These are phyloP conservation scores for Scheffersomyces stipitis DNA, from an alignment of 805 yeast genomes.

Conservation along the genomic window DNA sequence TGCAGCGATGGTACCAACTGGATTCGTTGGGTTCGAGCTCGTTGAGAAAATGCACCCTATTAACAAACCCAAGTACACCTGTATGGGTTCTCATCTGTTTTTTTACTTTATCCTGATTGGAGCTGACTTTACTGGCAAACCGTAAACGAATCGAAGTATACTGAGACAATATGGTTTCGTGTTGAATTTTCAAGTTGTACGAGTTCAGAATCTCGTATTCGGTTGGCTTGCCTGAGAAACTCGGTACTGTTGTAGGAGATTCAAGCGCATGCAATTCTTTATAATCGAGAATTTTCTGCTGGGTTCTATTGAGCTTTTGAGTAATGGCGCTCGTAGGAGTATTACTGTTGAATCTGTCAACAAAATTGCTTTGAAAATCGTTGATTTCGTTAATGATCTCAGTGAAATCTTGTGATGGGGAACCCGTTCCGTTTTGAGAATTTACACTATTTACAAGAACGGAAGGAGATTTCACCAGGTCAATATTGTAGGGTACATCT, in stretches of 20 bases:
- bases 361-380: constrained; percentile 31
- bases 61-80: constrained; percentile 30
- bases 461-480: background rate
- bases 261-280: constrained; percentile 22
- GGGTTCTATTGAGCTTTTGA: constrained; percentile 28
- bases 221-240: background rate
- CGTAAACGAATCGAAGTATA: constrained; percentile 38
- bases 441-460: background rate
- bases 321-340: constrained; percentile 1
- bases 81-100: constrained; percentile 13
- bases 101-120: constrained; percentile 1
- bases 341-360: constrained; percentile 17
- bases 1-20: background rate
- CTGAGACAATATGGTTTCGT: constrained; percentile 35
- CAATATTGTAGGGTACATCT: background rate
- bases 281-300: constrained; percentile 36
- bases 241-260: constrained; percentile 2
- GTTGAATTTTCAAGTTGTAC: constrained; percentile 31
- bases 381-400: constrained; percentile 25
- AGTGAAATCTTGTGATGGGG: constrained; percentile 7
- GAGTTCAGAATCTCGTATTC: constrained; percentile 5
- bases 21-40: background rate
- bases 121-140: constrained; percentile 18
- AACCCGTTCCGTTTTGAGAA: background rate
- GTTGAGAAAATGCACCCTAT: constrained; percentile 8